Evolutionary conservation across 1,139 yeast genomes (phyloP).

Genomic region (Torulaspora pretoriensis): DNA sequence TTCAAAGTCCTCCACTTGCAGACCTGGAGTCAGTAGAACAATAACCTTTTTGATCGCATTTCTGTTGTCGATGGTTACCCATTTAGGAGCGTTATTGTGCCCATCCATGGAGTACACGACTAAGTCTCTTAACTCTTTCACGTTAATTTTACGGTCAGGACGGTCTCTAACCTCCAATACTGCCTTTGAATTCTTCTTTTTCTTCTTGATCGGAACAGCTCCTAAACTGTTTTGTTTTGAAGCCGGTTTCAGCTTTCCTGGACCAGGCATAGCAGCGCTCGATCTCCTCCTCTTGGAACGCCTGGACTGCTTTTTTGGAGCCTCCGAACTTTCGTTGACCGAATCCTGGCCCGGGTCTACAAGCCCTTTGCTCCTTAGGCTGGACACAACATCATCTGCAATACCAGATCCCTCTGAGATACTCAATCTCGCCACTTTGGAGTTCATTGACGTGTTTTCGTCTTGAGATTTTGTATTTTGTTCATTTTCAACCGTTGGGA

Average conservation of each 20-base stretch:
- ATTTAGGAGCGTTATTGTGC: slow-evolving; percentile 39
- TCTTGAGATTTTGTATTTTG: slow-evolving; percentile 1
- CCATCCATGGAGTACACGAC: slow-evolving; percentile 45
- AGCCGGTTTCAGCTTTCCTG: slow-evolving; percentile 10
- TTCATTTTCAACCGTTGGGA: background rate
- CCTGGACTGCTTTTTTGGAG: slow-evolving; percentile 5
- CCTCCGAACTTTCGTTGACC: slow-evolving; percentile 4
- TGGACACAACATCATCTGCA: slow-evolving; percentile 6
- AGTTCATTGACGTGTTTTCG: slow-evolving; percentile 9
- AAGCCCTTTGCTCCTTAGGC: slow-evolving; percentile 9
- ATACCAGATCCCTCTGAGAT: slow-evolving; percentile 22
- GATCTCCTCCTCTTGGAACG: slow-evolving; percentile 36
- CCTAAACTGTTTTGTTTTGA: slow-evolving; percentile 10
- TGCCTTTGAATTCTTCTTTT: slow-evolving; percentile 4
- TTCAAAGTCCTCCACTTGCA: slow-evolving; percentile 46
- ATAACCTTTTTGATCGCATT: slow-evolving; percentile 49
- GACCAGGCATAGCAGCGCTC: slow-evolving; percentile 25
- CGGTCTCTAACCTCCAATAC: slow-evolving; percentile 29
- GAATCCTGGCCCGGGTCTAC: slow-evolving; percentile 4
- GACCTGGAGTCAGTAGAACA: slow-evolving; percentile 63
- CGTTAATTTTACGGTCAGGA: slow-evolving; percentile 35
- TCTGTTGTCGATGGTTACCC: slow-evolving; percentile 45
- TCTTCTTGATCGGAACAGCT: slow-evolving; percentile 7
- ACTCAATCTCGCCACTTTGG: slow-evolving; percentile 28
- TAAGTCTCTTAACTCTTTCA: slow-evolving; percentile 50